Conservation (phyloP, 257 asterid species). For the Solanum dulcamara region DNA sequence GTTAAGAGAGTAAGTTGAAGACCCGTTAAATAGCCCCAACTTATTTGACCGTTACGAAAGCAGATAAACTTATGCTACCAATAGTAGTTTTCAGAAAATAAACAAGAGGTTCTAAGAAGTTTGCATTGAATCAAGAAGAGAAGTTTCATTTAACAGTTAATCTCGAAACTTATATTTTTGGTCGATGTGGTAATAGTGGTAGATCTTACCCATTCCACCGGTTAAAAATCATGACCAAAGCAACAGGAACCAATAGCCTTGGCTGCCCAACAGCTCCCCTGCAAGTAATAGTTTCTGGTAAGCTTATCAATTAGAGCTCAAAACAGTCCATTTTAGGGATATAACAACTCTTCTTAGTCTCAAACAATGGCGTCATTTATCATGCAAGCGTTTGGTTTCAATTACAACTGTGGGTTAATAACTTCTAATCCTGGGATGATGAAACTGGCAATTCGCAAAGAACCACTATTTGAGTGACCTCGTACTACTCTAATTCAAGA, state of each 20-base stretch:
- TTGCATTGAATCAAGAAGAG: background rate
- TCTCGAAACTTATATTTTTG: background rate
- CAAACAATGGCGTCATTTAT: background rate
- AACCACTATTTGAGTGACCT: background rate
- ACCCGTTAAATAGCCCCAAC: background rate
- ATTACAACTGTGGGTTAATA: background rate
- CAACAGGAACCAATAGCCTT: constrained; percentile 74
- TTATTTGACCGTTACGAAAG: background rate
- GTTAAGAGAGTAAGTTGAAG: background rate
- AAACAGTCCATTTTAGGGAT: background rate
- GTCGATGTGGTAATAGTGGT: background rate
- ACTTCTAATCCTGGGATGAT: background rate
- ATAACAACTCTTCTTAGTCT: background rate
- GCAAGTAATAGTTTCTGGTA: constrained; percentile 9
- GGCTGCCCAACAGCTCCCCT: constrained; percentile 94
- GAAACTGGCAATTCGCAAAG: background rate
- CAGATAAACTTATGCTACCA: background rate
- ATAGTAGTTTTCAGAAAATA: background rate
- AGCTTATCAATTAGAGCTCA: background rate
- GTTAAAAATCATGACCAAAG: constrained; percentile 74
- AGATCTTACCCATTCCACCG: constrained; percentile 78
- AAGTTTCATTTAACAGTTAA: background rate
- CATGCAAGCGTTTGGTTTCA: background rate
- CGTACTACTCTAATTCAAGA: background rate
- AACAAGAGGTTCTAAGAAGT: background rate